Conservation (phyloP, 305 asterid genomes). For the Rubia balearica region DNA sequence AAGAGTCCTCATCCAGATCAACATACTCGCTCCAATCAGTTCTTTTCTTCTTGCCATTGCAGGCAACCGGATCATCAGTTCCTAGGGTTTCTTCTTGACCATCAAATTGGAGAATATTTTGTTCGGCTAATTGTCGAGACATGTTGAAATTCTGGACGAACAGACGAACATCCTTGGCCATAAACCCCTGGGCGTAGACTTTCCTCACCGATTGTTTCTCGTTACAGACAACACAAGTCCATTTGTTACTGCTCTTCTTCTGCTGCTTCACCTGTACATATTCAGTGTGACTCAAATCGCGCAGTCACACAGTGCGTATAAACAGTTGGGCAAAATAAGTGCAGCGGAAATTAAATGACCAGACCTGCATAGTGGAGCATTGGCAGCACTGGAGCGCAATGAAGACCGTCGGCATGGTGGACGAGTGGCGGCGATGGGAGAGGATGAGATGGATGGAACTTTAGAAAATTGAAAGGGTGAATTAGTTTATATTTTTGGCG, state of each 20-base stretch:
- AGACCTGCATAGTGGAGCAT: conserved; percentile 87
- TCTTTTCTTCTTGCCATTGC: conserved; percentile 29
- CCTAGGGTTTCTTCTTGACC: conserved; percentile 17
- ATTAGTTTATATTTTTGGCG: neutral
- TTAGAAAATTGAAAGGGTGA: neutral
- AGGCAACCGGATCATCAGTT: conserved; percentile 10
- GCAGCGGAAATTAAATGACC: neutral
- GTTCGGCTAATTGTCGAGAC: conserved; percentile 65
- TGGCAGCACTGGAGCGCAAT: conserved; percentile 71
- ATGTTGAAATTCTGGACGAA: conserved; percentile 85
- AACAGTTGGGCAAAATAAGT: neutral
- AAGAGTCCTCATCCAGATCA: conserved; percentile 36
- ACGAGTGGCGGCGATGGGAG: neutral
- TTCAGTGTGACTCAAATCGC: neutral
- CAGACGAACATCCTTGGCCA: conserved; percentile 72
- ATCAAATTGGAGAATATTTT: conserved; percentile 19
- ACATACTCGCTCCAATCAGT: conserved; percentile 77
- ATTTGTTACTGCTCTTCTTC: conserved; percentile 85
- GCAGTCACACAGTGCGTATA: neutral
- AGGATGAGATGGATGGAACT: neutral
- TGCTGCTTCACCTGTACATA: conserved; percentile 77
- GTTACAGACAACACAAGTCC: conserved; percentile 89
- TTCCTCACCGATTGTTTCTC: conserved; percentile 71
- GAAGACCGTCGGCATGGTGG: conserved; percentile 50
- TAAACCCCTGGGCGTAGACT: conserved; percentile 51